Conservation (phyloP, 1,139 yeast genomes). For the Arxiozyma heterogenica region DNA sequence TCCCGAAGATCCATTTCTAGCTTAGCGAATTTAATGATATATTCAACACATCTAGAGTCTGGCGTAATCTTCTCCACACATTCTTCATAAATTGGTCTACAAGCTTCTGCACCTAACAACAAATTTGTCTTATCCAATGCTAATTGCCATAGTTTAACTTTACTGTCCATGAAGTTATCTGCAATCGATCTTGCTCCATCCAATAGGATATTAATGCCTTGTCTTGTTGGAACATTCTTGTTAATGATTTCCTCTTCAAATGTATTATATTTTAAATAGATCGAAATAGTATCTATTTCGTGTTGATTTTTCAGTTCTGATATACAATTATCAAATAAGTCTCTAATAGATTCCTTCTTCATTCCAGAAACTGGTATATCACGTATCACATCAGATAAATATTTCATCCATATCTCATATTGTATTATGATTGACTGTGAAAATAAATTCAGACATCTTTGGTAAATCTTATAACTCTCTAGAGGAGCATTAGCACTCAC, state of each 20-base stretch:
- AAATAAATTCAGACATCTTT: conserved; percentile 55
- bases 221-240: conserved; percentile 36
- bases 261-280: conserved; percentile 49
- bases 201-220: conserved; percentile 38
- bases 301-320: conserved; percentile 40
- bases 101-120: conserved; percentile 12
- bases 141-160: conserved; percentile 19
- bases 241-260: conserved; percentile 41
- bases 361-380: conserved; percentile 23
- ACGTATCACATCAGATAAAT: conserved; percentile 45
- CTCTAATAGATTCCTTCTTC: conserved; percentile 53
- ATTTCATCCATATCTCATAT: conserved; percentile 66
- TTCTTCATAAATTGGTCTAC: conserved; percentile 22
- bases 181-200: conserved; percentile 31
- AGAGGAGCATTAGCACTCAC: conserved; percentile 41
- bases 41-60: conserved; percentile 15
- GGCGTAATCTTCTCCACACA: conserved; percentile 21
- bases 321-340: conserved; percentile 59
- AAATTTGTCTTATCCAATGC: conserved; percentile 14
- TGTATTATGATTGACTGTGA: conserved; percentile 43
- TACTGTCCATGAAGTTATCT: conserved; percentile 9
- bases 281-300: conserved; percentile 35
- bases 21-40: conserved; percentile 22
- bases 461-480: conserved; percentile 55
- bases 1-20: conserved; percentile 25